phyloP scores from a whole-genome alignment of 805 yeast genomes.

The Metschnikowia orientalis region DNA sequence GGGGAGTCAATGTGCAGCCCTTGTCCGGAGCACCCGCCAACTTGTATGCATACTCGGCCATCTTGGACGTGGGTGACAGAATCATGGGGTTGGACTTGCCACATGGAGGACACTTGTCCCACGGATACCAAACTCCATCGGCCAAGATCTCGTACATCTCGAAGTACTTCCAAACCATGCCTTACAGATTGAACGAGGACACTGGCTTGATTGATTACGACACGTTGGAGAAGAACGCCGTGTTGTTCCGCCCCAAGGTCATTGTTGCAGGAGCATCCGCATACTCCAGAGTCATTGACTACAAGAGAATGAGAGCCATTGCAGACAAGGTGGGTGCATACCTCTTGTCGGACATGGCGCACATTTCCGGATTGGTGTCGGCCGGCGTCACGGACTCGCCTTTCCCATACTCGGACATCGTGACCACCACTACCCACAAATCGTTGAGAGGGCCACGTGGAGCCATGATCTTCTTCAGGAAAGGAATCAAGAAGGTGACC shows the following conservation, averaged over 20 bases:
- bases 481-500: slow-evolving; percentile 79
- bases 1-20: slow-evolving; percentile 98
- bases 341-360: slow-evolving; percentile 94
- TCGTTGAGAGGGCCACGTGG: slow-evolving; percentile 99
- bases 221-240: slow-evolving; percentile 73
- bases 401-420: slow-evolving; percentile 89
- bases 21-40: slow-evolving; percentile 97
- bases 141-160: slow-evolving; percentile 90
- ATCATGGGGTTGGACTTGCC: slow-evolving; percentile 97
- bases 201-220: slow-evolving; percentile 95
- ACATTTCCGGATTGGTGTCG: slow-evolving; percentile 91
- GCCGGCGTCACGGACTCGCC: slow-evolving; percentile 94
- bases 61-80: slow-evolving; percentile 85
- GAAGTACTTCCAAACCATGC: slow-evolving; percentile 96
- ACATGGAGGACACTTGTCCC: slow-evolving; percentile 97
- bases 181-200: slow-evolving; percentile 79
- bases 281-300: slow-evolving; percentile 85
- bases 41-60: slow-evolving; percentile 84
- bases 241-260: slow-evolving; percentile 88
- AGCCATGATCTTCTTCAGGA: slow-evolving; percentile 95
- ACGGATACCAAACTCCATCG: slow-evolving; percentile 89
- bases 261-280: slow-evolving; percentile 98
- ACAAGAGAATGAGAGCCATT: slow-evolving; percentile 82
- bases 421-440: slow-evolving; percentile 96
- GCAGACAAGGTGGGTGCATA: slow-evolving; percentile 94